Conservation (phyloP, 805 yeast genomes). For the Kockiozyma suomiensis region DNA sequence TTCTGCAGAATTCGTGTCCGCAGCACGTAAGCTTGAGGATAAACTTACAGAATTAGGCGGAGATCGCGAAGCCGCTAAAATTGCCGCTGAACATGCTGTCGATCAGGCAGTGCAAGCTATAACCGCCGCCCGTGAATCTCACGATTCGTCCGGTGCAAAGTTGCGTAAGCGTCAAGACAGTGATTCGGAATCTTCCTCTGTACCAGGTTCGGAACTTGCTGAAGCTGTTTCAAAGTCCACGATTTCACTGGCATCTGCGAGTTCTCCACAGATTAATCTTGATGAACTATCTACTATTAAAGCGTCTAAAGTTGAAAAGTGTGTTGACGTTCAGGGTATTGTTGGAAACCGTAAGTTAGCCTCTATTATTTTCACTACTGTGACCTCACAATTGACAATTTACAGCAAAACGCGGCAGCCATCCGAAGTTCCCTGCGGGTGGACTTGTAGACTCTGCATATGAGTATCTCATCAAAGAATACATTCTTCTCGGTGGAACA, state of each 20-base stretch:
- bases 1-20: background rate
- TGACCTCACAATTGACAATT: background rate
- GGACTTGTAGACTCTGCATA: conserved; percentile 52
- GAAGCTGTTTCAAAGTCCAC: background rate
- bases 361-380: too few relatives aligned
- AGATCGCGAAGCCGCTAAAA: background rate
- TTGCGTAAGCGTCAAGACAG: background rate
- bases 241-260: background rate
- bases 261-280: background rate
- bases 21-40: conserved; percentile 12
- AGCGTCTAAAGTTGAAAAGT: background rate
- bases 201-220: too few relatives aligned
- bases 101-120: background rate
- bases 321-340: conserved; percentile 18
- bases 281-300: background rate
- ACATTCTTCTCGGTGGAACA: conserved; percentile 47
- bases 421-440: conserved; percentile 41
- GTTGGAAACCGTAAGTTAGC: conserved; percentile 8
- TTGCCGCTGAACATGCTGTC: background rate
- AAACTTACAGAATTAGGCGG: conserved; percentile 1
- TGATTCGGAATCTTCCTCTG: background rate
- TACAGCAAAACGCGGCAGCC: background rate
- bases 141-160: background rate
- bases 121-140: background rate
- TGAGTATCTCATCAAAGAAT: conserved; percentile 54